A percentile compares a stretch with the other conserved stretches of the same genome.
Conservation (phyloP, 495 filamentous ascomycete genomes). For the Penicillium goetzii region DNA sequence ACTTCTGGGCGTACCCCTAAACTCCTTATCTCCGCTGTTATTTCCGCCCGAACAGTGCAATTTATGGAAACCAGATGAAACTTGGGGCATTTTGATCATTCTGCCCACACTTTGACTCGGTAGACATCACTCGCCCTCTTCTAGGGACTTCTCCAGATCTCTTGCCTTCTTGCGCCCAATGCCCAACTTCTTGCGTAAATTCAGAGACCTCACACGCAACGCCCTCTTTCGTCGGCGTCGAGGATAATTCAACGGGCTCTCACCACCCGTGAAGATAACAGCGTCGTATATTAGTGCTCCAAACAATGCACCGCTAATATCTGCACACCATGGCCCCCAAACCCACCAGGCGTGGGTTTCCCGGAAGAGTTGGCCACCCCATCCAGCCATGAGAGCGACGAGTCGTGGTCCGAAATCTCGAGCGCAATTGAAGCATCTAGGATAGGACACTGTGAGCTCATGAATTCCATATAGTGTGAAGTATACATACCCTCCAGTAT, state of each 20-base stretch:
- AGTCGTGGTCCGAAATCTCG: slow-evolving; percentile 61
- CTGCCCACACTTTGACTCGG: background rate
- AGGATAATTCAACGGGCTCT: slow-evolving; percentile 17
- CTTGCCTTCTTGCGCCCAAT: slow-evolving; percentile 2
- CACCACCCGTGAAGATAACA: slow-evolving; percentile 33
- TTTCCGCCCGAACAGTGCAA: too few species aligned
- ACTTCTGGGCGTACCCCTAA: too few species aligned
- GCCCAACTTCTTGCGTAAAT: slow-evolving; percentile 14
- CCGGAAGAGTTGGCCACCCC: slow-evolving; percentile 40
- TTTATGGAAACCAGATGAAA: too few species aligned
- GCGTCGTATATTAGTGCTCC: slow-evolving; percentile 56
- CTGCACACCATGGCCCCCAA: slow-evolving; percentile 55
- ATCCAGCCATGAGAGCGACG: slow-evolving; percentile 55
- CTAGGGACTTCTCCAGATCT: slow-evolving; percentile 6
- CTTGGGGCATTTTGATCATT: too few species aligned
- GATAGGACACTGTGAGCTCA: slow-evolving; percentile 47
- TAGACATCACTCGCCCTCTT: background rate
- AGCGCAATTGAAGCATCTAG: slow-evolving; percentile 59
- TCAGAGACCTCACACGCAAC: slow-evolving; percentile 8
- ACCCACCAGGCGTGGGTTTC: slow-evolving; percentile 58
- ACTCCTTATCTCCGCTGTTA: too few species aligned
- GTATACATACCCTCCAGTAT: slow-evolving; percentile 28
- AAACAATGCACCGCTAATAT: slow-evolving; percentile 51
- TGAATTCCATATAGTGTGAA: slow-evolving; percentile 40
- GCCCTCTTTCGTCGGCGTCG: slow-evolving; percentile 15